A percentile compares a stretch with the other conserved stretches of the same genome.
phyloP scores from a whole-genome alignment of 768 basidiomycete genomes.

The Mycena amicta region DNA sequence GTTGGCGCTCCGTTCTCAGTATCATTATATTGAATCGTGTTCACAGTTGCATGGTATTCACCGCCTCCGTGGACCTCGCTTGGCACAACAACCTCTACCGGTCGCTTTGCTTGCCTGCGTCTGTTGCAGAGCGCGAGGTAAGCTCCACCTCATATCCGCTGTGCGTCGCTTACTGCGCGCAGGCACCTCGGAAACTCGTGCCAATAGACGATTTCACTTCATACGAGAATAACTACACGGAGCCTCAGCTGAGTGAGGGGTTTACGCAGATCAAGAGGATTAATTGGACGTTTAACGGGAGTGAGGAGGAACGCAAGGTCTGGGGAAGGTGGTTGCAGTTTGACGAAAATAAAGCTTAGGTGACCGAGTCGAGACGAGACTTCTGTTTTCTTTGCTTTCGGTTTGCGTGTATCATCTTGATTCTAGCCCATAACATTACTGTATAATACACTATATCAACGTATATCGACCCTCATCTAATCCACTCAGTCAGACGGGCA shows the following conservation, averaged over 20 bases:
- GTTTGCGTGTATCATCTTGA: too few relatives aligned
- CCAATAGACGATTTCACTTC: conserved; percentile 62
- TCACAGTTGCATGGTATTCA: conserved; percentile 72
- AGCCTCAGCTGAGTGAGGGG: conserved; percentile 69
- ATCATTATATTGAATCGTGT: not conserved
- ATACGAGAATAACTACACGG: conserved; percentile 65
- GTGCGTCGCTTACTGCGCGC: conserved; percentile 1
- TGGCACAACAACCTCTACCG: conserved; percentile 95
- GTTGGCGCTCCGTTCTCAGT: not conserved
- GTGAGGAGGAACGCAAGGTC: conserved; percentile 62
- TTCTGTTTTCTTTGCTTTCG: too few relatives aligned
- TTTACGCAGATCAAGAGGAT: conserved; percentile 76
- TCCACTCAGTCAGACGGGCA: too few relatives aligned
- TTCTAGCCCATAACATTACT: too few relatives aligned
- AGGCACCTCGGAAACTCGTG: conserved; percentile 55
- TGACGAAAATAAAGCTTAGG: conserved; percentile 67
- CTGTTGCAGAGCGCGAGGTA: conserved; percentile 59
- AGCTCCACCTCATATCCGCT: conserved; percentile 37
- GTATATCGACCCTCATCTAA: too few relatives aligned
- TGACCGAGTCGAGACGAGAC: too few relatives aligned
- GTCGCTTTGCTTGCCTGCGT: conserved; percentile 60
- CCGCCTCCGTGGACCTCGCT: conserved; percentile 74
- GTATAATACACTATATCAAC: too few relatives aligned
- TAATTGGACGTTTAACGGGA: conserved; percentile 80
- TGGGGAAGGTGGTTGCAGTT: conserved; percentile 92